These are phyloP conservation scores for Tylopilus sp. DNA, from an alignment of 768 basidiomycete genomes.

Conservation along the genomic window DNA sequence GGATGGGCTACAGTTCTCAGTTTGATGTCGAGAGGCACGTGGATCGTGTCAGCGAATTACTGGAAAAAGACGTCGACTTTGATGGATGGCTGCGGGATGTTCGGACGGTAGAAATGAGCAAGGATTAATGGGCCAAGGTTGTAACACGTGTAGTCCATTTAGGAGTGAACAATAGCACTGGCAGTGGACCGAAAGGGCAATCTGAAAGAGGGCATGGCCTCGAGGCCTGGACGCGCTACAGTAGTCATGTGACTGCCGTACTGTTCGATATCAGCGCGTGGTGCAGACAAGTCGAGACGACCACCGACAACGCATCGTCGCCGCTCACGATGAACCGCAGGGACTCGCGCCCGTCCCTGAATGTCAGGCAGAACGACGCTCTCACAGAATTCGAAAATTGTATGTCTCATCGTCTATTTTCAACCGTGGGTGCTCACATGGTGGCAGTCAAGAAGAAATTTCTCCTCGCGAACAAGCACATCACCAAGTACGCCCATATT, in stretches of 20 bases:
- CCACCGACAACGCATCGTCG: conserved; percentile 19
- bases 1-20: conserved; percentile 53
- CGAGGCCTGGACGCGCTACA: conserved; percentile 26
- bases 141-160: conserved; percentile 22
- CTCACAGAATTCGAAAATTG: conserved; percentile 83
- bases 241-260: conserved; percentile 27
- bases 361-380: conserved; percentile 70
- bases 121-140: conserved; percentile 12
- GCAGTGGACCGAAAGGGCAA: conserved; percentile 21
- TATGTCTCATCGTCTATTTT: conserved; percentile 37
- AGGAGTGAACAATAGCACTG: conserved; percentile 14
- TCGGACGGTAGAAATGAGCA: conserved; percentile 29
- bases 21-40: conserved; percentile 55
- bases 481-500: conserved; percentile 64
- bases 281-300: conserved; percentile 18
- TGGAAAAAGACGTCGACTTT: conserved; percentile 59
- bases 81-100: conserved; percentile 49
- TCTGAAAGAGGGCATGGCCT: conserved; percentile 27
- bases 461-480: conserved; percentile 86
- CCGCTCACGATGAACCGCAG: conserved; percentile 33
- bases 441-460: conserved; percentile 89
- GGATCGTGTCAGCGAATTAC: conserved; percentile 48
- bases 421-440: conserved; percentile 6
- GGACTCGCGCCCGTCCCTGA: conserved; percentile 46
- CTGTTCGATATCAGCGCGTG: conserved; percentile 38